Conservation (phyloP, 1,139 yeast species). For the Kodamaea ohmeri region DNA sequence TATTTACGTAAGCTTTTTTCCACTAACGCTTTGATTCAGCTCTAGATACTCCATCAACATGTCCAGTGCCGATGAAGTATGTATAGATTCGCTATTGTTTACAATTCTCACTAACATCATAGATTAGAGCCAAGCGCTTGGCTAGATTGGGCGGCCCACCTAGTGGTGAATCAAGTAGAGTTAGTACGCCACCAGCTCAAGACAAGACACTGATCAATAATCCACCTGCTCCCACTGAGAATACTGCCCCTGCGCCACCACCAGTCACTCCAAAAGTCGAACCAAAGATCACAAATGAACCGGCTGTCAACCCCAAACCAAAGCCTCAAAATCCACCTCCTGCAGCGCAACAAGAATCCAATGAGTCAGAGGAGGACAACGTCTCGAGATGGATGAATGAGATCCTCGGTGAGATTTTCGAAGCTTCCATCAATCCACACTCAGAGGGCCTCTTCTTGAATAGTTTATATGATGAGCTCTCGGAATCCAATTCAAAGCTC, state of each 20-base stretch:
- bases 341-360: background rate
- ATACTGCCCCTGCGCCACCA: too few relatives aligned
- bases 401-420: conserved; percentile 39
- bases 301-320: background rate
- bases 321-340: background rate
- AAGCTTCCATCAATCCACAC: conserved; percentile 30
- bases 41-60: background rate
- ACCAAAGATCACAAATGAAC: background rate
- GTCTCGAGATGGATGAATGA: conserved; percentile 29
- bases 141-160: conserved; percentile 39
- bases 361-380: conserved; percentile 17
- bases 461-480: conserved; percentile 39
- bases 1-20: conserved; percentile 6
- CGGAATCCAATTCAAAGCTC: conserved; percentile 24
- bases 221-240: too few relatives aligned
- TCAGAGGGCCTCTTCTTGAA: conserved; percentile 26
- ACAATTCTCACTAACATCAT: conserved; percentile 15
- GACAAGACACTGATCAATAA: too few relatives aligned
- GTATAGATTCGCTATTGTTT: conserved; percentile 11
- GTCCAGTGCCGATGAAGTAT: conserved; percentile 24
- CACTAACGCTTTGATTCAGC: background rate
- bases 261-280: background rate
- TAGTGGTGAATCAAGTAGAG: too few relatives aligned
- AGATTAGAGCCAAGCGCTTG: conserved; percentile 56
- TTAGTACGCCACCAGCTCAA: too few relatives aligned